phyloP scores from a whole-genome alignment of 2,329 filamentous ascomycete species.

The Botryotinia globosa region DNA sequence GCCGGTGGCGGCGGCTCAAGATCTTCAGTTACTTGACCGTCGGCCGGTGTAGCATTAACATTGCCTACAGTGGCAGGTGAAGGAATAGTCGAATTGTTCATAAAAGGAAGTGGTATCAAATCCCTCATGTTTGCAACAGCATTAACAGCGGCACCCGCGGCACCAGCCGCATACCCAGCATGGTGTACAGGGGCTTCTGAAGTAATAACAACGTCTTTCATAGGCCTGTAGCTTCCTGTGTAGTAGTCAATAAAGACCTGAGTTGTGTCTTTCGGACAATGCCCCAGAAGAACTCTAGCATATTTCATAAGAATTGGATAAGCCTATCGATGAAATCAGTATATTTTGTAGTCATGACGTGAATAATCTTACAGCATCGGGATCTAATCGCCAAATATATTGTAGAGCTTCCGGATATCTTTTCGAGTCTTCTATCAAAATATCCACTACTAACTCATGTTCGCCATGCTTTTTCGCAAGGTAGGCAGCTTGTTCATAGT shows the following conservation, averaged over 20 bases:
- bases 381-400: conserved; percentile 86
- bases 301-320: conserved; percentile 94
- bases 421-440: conserved; percentile 92
- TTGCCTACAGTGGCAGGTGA: conserved; percentile 53
- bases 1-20: conserved; percentile 44
- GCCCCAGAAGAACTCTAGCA: conserved; percentile 81
- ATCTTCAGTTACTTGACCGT: conserved; percentile 52
- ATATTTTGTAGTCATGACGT: neutral
- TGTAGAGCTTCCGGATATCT: conserved; percentile 83
- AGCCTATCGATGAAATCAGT: conserved; percentile 50
- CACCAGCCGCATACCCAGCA: conserved; percentile 43
- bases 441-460: conserved; percentile 90
- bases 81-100: conserved; percentile 61
- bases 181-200: conserved; percentile 25
- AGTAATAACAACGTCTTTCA: conserved; percentile 51
- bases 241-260: conserved; percentile 93
- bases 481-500: conserved; percentile 94
- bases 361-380: conserved; percentile 60
- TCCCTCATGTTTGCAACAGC: conserved; percentile 84
- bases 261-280: conserved; percentile 80
- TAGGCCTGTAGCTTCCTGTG: conserved; percentile 76
- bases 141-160: conserved; percentile 60
- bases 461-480: conserved; percentile 92
- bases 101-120: conserved; percentile 80
- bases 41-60: conserved; percentile 51